phyloP scores from a whole-genome alignment of 768 basidiomycete genomes.

The Amanita phalloides region DNA sequence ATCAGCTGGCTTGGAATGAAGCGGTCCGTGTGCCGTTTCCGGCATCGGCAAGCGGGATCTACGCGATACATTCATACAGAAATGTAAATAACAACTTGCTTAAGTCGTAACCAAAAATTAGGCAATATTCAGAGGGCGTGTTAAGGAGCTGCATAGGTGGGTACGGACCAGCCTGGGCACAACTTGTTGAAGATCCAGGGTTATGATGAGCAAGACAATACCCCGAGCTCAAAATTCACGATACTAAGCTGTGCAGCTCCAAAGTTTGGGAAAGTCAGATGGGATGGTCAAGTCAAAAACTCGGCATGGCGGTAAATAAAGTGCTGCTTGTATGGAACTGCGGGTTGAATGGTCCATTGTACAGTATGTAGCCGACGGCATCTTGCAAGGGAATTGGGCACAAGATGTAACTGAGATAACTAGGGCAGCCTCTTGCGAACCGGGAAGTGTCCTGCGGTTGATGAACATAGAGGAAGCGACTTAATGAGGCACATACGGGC shows the following conservation, averaged over 20 bases:
- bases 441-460: constrained; percentile 22
- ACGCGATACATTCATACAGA: too few relatives aligned
- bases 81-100: too few relatives aligned
- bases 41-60: too few relatives aligned
- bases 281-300: constrained; percentile 35
- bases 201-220: constrained; percentile 15
- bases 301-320: constrained; percentile 26
- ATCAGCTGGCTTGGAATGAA: too few relatives aligned
- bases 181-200: background rate
- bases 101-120: too few relatives aligned
- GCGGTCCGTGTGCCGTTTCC: too few relatives aligned
- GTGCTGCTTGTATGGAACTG: constrained; percentile 16
- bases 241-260: constrained; percentile 27
- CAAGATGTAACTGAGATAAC: constrained; percentile 33
- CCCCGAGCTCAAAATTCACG: constrained; percentile 28
- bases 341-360: constrained; percentile 33
- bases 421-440: constrained; percentile 32
- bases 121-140: background rate
- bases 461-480: background rate
- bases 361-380: constrained; percentile 36
- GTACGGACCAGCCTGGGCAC: background rate
- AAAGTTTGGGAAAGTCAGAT: constrained; percentile 2
- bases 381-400: constrained; percentile 10
- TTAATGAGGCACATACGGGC: constrained; percentile 18
- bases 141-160: background rate